A percentile compares a stretch with the other conserved stretches of the same genome.
These are phyloP conservation scores for Ceriops zippeliana DNA, from an alignment of 345 rosid genomes.

Conservation along the genomic window DNA sequence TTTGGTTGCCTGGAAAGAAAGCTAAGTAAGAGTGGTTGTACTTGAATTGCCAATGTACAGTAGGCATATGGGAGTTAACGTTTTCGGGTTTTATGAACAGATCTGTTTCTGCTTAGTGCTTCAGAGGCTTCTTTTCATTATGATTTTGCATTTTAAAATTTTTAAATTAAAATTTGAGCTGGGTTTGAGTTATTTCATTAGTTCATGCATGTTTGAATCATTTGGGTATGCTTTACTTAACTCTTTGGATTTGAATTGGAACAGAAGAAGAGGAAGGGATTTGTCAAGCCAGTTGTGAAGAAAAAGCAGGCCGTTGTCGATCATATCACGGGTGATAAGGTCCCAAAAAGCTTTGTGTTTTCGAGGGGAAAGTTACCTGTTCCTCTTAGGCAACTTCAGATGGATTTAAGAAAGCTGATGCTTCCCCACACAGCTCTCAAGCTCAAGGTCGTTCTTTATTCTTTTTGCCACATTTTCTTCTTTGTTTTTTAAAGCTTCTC, in stretches of 20 bases:
- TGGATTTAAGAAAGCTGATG: constrained; percentile 91
- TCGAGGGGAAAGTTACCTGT: constrained; percentile 84
- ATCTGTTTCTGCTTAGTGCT: not conserved
- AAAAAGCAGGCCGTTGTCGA: constrained; percentile 54
- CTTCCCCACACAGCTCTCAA: constrained; percentile 93
- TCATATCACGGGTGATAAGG: constrained; percentile 80
- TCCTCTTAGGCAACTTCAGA: constrained; percentile 69
- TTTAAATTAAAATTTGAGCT: not conserved
- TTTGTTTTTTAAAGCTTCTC: not conserved
- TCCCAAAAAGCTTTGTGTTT: constrained; percentile 87
- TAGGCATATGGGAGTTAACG: not conserved
- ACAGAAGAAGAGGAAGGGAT: constrained; percentile 56
- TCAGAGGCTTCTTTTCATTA: not conserved
- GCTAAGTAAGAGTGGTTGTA: not conserved
- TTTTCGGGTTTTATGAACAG: not conserved
- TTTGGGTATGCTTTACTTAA: too few species aligned
- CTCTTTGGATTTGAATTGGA: constrained; percentile 1
- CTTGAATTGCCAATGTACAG: too few species aligned
- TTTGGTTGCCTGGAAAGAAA: not conserved
- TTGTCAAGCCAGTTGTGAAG: constrained; percentile 56
- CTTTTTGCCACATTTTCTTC: not conserved
- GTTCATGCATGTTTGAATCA: not conserved
- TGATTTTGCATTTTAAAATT: too few species aligned
- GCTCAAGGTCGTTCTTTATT: constrained; percentile 47
- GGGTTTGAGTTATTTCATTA: not conserved